Base-by-base conservation (phyloP, 139 green algal species). In the Chlamydomonas sphaeroides region DNA sequence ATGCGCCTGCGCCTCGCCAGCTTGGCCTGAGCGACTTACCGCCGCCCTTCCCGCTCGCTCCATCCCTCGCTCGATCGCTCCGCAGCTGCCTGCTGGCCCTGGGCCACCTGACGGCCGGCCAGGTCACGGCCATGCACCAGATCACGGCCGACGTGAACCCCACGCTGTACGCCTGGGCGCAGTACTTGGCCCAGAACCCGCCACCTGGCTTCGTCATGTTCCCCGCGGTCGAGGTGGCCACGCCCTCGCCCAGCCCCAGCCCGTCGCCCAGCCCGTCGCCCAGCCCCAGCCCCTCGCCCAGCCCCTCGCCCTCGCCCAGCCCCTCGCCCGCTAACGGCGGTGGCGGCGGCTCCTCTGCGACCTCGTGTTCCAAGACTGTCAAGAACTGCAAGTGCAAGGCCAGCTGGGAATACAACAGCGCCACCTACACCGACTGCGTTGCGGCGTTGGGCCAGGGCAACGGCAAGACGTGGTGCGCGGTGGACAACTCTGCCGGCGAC, bases 71-170 rank as follows among this genome's bases (percentile, higher is more conserved):
- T 3, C 63, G 63, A 48, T 66, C 49, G 5, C 65, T 66, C 71
- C 53, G 68, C 71, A 30, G 53, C 51, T 79, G 71, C 71, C 53
- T 68, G 25, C 35, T 53, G 35, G 51, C 53, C 7, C 4, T 79
- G 71, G 71, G 71, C 35, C 71, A 79, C 35, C 35, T 79, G 35
- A 68, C 71, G 8, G n/a, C 18, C 35, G 53, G 53, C 25, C 71
- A 79, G 71, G 56, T 79, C 53, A 1, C 51, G 14, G 53, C 25
- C 25, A 51, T 79, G 35, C 71, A 79, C 71, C 18, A 32, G 36
- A 79, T 79, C 71, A 79, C 71, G 4, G 26, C 51, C 25, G 4
- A 67, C n/a, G 28, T 3, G n/a, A 79, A 79, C 71, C 71, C 71
- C 51, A 42, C 35, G 33, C 35, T 79, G 25, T 79, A 79, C 71